Base-by-base conservation (phyloP, 202 grass and related monocot species). In the Musa balbisiana region DNA sequence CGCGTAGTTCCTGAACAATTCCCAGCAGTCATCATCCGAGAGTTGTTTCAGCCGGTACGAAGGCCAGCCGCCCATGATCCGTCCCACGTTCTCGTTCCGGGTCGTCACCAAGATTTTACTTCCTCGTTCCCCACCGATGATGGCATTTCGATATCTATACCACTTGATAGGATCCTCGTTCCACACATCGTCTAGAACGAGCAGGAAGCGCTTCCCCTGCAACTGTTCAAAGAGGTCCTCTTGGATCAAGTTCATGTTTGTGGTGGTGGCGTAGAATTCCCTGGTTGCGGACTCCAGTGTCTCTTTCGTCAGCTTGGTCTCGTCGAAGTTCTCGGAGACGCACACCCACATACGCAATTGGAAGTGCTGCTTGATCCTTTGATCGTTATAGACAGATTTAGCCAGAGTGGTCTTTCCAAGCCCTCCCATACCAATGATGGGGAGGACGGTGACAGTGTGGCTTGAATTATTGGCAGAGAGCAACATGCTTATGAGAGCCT, bases 101-200 rank as follows among this genome's bases (percentile, higher is more conserved):
- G 89, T 92, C 23, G 92, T 96, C 62, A 96, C 85, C 74, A 92
- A 14, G 69, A 96, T 86, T 63, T 22, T 90, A 73, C 89, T 96
- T 79, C 81, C 89, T 23, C 58, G 79, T 26, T 11, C 33, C 1
- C 87, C 87, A 11, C 53, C 76, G 77, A 87, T 1, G 49, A 92
- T 65, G 79, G 89, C 85, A 80, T 72, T 62, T 0, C 71, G 75
- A 77, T 92, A 92, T 58, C 76, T 85, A 12, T 78, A 29, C 92
- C 92, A 96, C 68, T 88, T 92, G 79, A 73, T 76, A 20, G 73
- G 70, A 17, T 96, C 81, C 81, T 96, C 89, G 50, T 92, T 96
- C 92, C 92, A 96, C 20, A 96, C 83, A 62, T 92, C 92, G 86
- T 96, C 92, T 33, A 96, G 83, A 52, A 96, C 87, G 65, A 96